Base-by-base conservation (phyloP, 805 yeast genomes). In the Metschnikowia baotianmanensis region DNA sequence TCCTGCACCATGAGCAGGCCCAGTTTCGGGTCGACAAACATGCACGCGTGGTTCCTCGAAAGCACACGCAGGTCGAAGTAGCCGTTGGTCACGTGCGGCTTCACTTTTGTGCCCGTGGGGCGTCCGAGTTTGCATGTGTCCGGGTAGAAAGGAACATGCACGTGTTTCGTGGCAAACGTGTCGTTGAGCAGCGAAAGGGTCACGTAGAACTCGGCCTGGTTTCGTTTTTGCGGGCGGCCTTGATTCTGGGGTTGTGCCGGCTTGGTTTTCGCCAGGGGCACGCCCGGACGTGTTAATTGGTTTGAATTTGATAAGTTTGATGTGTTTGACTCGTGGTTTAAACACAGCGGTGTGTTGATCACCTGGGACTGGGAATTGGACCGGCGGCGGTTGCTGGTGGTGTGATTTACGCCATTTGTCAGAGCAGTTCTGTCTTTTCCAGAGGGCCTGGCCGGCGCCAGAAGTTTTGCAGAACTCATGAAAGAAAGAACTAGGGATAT, bases 61-160 rank as follows among this genome's bases (percentile, higher is more conserved):
- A 93, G 74, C 9, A 95, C 98, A 21, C 98, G 71, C 9, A 96
- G 87, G 63, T 93, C 98, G 57, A 93, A 93, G 59, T 77, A 90
- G 0, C 98, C 99, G 59, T 95, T 95, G 26, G 85, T 82, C 2
- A 86, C 69, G 46, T 73, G 77, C 26, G 78, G 79, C 41, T 72
- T 71, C 33, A 73, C 69, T 46, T 72, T 74, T 3, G 86, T 71
- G 48, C 83, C 85, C 13, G 86, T 82, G 34, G 96, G 98, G 40
- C 99, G 76, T 1, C 99, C 99, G 18, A 93, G 70, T 57, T 87
- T 87, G 38, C 90, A 65, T 3, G 87, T 81, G 11, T 86, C 89
- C 0, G 99, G 99, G 43, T 70, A 72, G 42, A 77, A 73, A 1
- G 98, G 97, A 6, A 93, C 81, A 11, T 78, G 78, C 28, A 93